A percentile compares a stretch with the other conserved stretches of the same genome.
These are phyloP conservation scores for Aureobasidium lini DNA, from an alignment of 2,329 filamentous ascomycete genomes.

Conservation along the genomic window DNA sequence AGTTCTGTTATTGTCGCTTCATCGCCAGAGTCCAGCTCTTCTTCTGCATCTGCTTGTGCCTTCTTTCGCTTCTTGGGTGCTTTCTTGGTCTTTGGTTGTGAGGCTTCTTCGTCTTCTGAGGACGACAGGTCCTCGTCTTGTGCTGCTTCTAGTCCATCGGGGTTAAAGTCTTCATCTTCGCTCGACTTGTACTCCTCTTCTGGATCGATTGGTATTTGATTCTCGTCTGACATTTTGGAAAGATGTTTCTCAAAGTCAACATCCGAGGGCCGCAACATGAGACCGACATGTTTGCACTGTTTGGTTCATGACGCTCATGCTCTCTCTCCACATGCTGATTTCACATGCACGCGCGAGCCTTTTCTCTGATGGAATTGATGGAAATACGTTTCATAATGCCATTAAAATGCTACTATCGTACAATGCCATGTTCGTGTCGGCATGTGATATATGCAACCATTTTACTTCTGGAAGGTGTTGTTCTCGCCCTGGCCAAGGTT, in stretches of 20 bases:
- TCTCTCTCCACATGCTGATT: neutral
- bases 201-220: constrained; percentile 5
- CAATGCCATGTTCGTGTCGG: constrained; percentile 9
- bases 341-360: neutral
- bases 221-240: constrained; percentile 1
- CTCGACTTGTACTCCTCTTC: constrained; percentile 36
- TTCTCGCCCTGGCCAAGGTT: constrained; percentile 25
- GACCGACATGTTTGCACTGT: neutral
- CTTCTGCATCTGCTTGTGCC: constrained; percentile 28
- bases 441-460: neutral
- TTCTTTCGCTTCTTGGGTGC: constrained; percentile 33
- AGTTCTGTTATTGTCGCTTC: constrained; percentile 48
- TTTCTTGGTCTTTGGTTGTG: constrained; percentile 21
- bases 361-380: neutral
- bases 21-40: constrained; percentile 48
- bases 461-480: constrained; percentile 14
- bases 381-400: neutral
- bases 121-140: constrained; percentile 24
- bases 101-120: constrained; percentile 27
- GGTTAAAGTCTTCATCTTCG: constrained; percentile 39
- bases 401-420: neutral
- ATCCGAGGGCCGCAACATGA: neutral
- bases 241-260: neutral
- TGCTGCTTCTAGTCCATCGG: constrained; percentile 24
- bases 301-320: neutral